phyloP scores from a whole-genome alignment of 192 early-diverging fungal genomes.

The Coemansia sp. region DNA sequence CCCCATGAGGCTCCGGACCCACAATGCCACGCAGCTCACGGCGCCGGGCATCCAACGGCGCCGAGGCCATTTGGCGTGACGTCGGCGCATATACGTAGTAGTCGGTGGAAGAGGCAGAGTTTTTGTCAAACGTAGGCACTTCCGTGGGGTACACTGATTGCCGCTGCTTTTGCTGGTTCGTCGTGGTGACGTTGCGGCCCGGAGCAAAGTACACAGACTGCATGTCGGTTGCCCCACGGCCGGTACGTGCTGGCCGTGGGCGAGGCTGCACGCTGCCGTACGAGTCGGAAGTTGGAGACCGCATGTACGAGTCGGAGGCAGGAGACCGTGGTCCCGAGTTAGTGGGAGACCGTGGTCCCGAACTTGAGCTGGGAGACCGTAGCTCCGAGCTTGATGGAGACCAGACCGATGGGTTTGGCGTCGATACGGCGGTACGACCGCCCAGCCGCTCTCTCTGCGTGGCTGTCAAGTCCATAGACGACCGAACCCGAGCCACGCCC shows the following conservation, averaged over 20 bases:
- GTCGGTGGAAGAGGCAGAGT: constrained; percentile 46
- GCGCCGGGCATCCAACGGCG: constrained; percentile 32
- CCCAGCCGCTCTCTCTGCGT: constrained; percentile 25
- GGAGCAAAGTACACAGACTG: constrained; percentile 55
- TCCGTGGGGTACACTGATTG: constrained; percentile 22
- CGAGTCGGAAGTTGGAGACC: background rate
- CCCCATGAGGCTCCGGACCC: constrained; percentile 15
- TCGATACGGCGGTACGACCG: constrained; percentile 18
- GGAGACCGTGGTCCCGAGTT: too few species aligned
- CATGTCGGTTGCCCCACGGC: constrained; percentile 37
- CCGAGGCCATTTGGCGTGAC: constrained; percentile 12
- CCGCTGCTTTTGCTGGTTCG: constrained; percentile 42
- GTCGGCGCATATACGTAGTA: constrained; percentile 53
- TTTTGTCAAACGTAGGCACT: constrained; percentile 30
- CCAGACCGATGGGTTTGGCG: constrained; percentile 6
- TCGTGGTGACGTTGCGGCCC: constrained; percentile 46
- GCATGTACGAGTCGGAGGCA: too few species aligned
- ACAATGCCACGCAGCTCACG: constrained; percentile 22
- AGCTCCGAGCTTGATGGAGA: constrained; percentile 8
- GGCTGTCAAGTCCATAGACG: constrained; percentile 37
- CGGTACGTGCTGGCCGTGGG: constrained; percentile 25
- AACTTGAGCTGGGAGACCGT: background rate
- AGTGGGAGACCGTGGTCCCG: too few species aligned
- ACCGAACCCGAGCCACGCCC: constrained; percentile 12
- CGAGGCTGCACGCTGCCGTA: constrained; percentile 15